These are phyloP conservation scores for Fusarium newnesense DNA, from an alignment of 2,329 filamentous ascomycete species.

Conservation along the genomic window DNA sequence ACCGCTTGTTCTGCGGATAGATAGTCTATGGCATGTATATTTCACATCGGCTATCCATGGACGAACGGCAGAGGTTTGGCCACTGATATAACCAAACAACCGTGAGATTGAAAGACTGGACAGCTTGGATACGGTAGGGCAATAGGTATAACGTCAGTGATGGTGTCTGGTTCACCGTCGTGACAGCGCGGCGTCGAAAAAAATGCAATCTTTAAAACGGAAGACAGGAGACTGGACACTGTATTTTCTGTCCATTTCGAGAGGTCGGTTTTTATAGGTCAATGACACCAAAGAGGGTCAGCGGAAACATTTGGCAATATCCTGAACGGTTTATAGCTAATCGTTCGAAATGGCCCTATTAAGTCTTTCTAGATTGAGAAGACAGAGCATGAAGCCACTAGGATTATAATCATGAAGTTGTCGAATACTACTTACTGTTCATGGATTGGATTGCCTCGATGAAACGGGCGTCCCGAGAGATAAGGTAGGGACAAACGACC, in stretches of 20 bases:
- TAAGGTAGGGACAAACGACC: conserved; percentile 29
- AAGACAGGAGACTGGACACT: conserved; percentile 30
- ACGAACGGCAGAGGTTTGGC: conserved; percentile 6
- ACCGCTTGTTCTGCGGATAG: conserved; percentile 28
- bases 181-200: conserved; percentile 5
- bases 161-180: conserved; percentile 24
- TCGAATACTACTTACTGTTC: neutral
- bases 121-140: neutral
- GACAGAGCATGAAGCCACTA: neutral
- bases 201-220: conserved; percentile 30
- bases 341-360: neutral
- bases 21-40: conserved; percentile 23
- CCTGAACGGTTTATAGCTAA: conserved; percentile 27
- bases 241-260: neutral
- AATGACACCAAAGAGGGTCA: conserved; percentile 38
- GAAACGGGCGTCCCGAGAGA: conserved; percentile 37
- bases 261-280: conserved; percentile 36
- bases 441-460: conserved; percentile 24
- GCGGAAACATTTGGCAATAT: conserved; percentile 29
- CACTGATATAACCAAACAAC: neutral
- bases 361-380: neutral
- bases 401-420: conserved; percentile 1
- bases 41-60: conserved; percentile 29
- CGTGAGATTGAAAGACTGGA: neutral
- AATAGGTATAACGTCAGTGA: neutral